Base-by-base conservation (phyloP, 2,329 filamentous ascomycete species). In the Fusarium humuli region DNA sequence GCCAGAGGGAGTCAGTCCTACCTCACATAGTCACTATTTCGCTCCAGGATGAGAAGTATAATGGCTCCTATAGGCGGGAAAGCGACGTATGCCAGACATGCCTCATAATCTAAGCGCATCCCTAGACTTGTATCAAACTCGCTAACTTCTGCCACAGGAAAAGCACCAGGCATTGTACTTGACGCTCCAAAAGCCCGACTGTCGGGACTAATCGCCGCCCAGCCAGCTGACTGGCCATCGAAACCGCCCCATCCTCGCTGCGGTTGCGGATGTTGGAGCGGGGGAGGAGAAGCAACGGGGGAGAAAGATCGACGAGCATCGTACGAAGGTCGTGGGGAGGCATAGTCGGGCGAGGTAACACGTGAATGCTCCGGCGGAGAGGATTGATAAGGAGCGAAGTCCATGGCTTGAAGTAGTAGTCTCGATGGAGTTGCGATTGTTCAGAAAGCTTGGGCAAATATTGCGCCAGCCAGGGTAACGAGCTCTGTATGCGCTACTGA, bases 381-480 rank as follows among this genome's bases (percentile, higher is more conserved):
- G 80, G 95, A 95, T 84, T 98, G 96, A 83, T 98, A 99, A 40
- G 96, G 96, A 47, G 96, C 96, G 80, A 98, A 99, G 83, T 98
- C 93, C 92, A 96, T 96, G 59, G 75, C 83, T 65, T 22, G 46
- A 40, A 27, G n/a, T 20, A 18, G 27, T 30, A 11, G 25, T 37
- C 23, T 29, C n/a, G 48, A n/a, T n/a, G 47, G 20, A 18, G 32
- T 20, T 46, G 23, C 44, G 18, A 37, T 29, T 14, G 48, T 30
- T 37, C 57, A 70, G 40, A 46, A 22, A 22, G 34, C 12, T 18
- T 41, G 13, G 45, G 20, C 13, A 22, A 16, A 14, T 37, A 9
- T 52, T 30, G 52, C 62, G 49, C 32, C 34, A 32, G 49, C 32
- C 30, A 32, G 32, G 37, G 23, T 20, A 49, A 22, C 20, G 18